Evolutionary conservation across 2,329 filamentous ascomycete genomes (phyloP).

Genomic region (Sordariomycetes sp.): DNA sequence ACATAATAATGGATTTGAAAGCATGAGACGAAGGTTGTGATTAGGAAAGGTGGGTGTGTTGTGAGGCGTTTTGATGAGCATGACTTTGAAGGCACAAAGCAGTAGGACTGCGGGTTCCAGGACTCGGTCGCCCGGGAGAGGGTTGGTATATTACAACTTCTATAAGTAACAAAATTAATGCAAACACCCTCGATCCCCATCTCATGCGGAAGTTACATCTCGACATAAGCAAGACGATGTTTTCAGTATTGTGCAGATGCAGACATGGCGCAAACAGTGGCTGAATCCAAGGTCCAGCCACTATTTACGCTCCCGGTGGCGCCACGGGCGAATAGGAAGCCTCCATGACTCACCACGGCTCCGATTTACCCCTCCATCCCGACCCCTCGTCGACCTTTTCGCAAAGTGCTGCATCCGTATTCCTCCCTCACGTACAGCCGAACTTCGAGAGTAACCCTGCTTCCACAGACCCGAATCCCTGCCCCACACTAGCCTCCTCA

Average conservation of each 20-base stretch:
- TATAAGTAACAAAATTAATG: background rate
- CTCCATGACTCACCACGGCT: background rate
- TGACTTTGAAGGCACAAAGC: background rate
- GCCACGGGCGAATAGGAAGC: background rate
- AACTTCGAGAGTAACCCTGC: background rate
- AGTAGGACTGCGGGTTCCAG: background rate
- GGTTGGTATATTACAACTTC: background rate
- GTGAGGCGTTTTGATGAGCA: background rate
- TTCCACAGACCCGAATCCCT: background rate
- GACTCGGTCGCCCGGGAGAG: background rate
- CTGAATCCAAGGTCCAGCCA: background rate
- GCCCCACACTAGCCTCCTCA: background rate
- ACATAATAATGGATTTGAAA: background rate
- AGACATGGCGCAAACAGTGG: background rate
- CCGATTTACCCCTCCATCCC: background rate
- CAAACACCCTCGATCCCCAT: background rate
- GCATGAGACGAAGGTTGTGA: background rate
- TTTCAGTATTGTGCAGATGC: background rate
- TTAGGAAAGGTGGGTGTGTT: background rate
- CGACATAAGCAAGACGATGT: background rate
- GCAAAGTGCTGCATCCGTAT: background rate
- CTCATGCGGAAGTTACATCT: background rate
- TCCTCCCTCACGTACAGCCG: background rate
- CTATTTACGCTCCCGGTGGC: background rate
- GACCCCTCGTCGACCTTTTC: background rate